Evolutionary conservation across 1,284 basidiomycete genomes (phyloP), one percentile per base, ranked within the genome.

Genomic region (Peniophora sp.): DNA sequence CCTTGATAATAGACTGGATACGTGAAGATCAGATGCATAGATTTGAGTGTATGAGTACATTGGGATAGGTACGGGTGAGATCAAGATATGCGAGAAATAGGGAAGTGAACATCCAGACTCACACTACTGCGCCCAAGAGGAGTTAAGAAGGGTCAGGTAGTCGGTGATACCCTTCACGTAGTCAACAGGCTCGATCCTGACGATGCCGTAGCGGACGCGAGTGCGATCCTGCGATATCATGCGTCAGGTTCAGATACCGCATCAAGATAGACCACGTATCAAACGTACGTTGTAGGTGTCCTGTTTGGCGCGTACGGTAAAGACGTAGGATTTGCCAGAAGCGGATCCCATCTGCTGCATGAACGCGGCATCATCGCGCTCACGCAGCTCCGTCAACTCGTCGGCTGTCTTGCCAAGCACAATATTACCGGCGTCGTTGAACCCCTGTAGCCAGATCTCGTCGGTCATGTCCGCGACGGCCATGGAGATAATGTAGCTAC

Each of bases 391-490:
- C 35, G n/a, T 50, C 46, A 34, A n/a, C 43, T 96, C 85, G 61
- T 93, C 83, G 14, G 93, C 97, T 17, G 80, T 70, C 71, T 84
- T 84, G 32, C 83, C 89, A 56, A 99, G 83, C 12, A 97, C 68
- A 19, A 74, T 71, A 53, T 83, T 67, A 2, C 94, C 96, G 25
- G 89, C 82, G 14, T 99, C 97, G 65, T 99, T 97, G 75, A 99
- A 99, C 1, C 92, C 93, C 53, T 90, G 90, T 43, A 99, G 71
- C 96, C 96, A 99, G 23, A 86, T 79, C 64, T 94, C 89, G 19
- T 85, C 86, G 14, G 92, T 89, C 69, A 87, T 80, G 67, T 99
- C 97, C 36, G 92, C 83, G 12, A 93, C 87, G 50, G 92, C 92
- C 70, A 97, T 78, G 25, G 83, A 79, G 56, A 99, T 78, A 56